Percentiles rank a stretch among this genome's conserved stretches.
Conservation (phyloP, 805 yeast genomes). For the Candida multigemmis region DNA sequence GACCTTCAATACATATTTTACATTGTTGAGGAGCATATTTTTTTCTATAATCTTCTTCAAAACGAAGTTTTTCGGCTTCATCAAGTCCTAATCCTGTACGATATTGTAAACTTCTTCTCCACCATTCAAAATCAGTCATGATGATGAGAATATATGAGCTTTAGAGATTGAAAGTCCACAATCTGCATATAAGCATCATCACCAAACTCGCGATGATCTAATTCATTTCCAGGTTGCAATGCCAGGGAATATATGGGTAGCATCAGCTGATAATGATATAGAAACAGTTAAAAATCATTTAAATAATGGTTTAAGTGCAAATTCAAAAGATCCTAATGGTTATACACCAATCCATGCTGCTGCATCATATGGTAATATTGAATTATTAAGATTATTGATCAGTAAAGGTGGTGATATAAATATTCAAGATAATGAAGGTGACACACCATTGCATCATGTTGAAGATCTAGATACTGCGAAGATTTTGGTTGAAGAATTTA, state of each 20-base stretch:
- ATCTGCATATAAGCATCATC: background rate
- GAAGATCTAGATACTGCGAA: conserved; percentile 66
- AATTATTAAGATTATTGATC: conserved; percentile 51
- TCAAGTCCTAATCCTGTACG: conserved; percentile 61
- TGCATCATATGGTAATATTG: conserved; percentile 80
- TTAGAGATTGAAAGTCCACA: background rate
- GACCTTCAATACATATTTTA: conserved; percentile 57
- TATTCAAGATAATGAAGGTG: conserved; percentile 82
- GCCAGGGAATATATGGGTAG: conserved; percentile 79
- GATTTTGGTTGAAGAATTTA: conserved; percentile 52
- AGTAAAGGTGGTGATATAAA: conserved; percentile 69
- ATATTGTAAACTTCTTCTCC: conserved; percentile 67
- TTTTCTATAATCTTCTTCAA: conserved; percentile 47
- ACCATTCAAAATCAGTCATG: conserved; percentile 71
- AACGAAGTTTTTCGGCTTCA: conserved; percentile 41
- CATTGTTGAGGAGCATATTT: conserved; percentile 46
- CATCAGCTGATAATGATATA: conserved; percentile 78
- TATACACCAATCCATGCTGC: conserved; percentile 98
- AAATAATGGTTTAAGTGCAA: conserved; percentile 48
- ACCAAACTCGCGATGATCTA: too few relatives aligned
- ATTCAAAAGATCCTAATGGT: conserved; percentile 83
- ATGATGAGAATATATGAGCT: too few relatives aligned
- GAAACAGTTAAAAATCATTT: conserved; percentile 50
- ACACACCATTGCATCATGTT: conserved; percentile 87
- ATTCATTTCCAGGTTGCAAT: too few relatives aligned